Percentiles rank a stretch among this genome's conserved stretches.
Conservation (phyloP, 2,329 filamentous ascomycete genomes). For the Monilinia vaccinii-corymbosi region DNA sequence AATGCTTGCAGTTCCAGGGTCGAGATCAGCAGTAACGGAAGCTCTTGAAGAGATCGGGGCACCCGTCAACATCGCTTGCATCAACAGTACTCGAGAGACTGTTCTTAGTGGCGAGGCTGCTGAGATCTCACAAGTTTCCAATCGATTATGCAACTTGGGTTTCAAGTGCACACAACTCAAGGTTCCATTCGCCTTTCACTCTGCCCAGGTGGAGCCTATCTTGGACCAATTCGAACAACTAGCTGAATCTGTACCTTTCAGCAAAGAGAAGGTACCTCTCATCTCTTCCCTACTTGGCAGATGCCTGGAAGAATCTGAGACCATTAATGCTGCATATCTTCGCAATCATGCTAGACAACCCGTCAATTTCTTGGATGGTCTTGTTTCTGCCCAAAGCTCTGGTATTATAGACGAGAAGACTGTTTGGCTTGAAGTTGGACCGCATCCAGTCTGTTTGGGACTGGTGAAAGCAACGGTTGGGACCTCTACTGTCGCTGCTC, state of each 20-base stretch:
- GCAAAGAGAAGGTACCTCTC: constrained; percentile 46
- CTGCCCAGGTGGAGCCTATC: constrained; percentile 53
- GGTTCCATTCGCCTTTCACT: constrained; percentile 58
- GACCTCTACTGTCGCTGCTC: constrained; percentile 40
- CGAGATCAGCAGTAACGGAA: constrained; percentile 28
- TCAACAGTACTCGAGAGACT: constrained; percentile 9
- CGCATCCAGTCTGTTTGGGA: constrained; percentile 58
- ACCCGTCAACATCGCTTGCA: constrained; percentile 8
- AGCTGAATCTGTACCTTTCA: constrained; percentile 44
- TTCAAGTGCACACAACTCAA: constrained; percentile 46
- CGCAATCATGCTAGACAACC: constrained; percentile 55
- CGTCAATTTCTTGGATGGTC: constrained; percentile 51
- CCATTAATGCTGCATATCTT: constrained; percentile 52
- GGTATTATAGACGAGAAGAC: constrained; percentile 57
- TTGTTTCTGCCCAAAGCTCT: constrained; percentile 49
- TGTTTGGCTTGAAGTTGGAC: constrained; percentile 65
- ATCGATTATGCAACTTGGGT: constrained; percentile 37
- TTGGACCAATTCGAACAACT: constrained; percentile 47
- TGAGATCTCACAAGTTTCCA: constrained; percentile 30
- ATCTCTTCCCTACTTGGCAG: constrained; percentile 58
- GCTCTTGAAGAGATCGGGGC: constrained; percentile 15
- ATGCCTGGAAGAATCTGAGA: constrained; percentile 45
- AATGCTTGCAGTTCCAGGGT: constrained; percentile 51
- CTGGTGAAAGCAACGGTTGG: constrained; percentile 58
- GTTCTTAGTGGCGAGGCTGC: constrained; percentile 34